phyloP scores from a whole-genome alignment of 495 filamentous ascomycete species.

The Penicillium salamii region DNA sequence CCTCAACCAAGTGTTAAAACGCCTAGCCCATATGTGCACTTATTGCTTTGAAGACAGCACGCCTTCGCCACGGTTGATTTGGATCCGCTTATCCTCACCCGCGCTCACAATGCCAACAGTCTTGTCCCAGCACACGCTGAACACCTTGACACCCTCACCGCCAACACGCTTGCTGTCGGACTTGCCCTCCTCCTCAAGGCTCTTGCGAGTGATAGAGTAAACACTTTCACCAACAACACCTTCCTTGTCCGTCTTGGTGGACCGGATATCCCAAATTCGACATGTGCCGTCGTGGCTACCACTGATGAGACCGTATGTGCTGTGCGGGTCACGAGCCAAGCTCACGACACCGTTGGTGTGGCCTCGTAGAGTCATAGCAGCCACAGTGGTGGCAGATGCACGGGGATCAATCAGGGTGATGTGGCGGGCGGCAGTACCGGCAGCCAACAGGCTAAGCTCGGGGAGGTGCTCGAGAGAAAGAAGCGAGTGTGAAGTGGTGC shows the following conservation, averaged over 20 bases:
- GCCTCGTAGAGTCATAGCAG: slow-evolving; percentile 83
- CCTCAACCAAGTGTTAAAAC: slow-evolving; percentile 29
- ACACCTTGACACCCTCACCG: slow-evolving; percentile 85
- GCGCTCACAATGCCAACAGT: slow-evolving; percentile 84
- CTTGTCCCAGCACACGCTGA: slow-evolving; percentile 83
- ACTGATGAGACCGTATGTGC: slow-evolving; percentile 75
- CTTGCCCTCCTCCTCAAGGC: slow-evolving; percentile 50
- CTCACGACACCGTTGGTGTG: slow-evolving; percentile 80
- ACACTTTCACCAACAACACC: slow-evolving; percentile 74
- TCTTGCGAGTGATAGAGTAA: slow-evolving; percentile 75
- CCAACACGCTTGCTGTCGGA: slow-evolving; percentile 51
- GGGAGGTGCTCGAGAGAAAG: slow-evolving; percentile 70
- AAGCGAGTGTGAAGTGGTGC: slow-evolving; percentile 77
- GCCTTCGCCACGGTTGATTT: slow-evolving; percentile 72
- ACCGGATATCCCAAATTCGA: slow-evolving; percentile 87
- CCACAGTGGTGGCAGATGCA: slow-evolving; percentile 63
- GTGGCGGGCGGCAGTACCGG: slow-evolving; percentile 80
- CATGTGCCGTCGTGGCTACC: slow-evolving; percentile 87
- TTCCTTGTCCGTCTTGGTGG: slow-evolving; percentile 61
- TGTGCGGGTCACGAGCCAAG: slow-evolving; percentile 67
- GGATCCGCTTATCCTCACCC: slow-evolving; percentile 88
- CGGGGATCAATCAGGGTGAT: slow-evolving; percentile 90
- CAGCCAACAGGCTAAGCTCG: slow-evolving; percentile 69
- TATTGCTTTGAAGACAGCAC: slow-evolving; percentile 38
- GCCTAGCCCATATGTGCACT: slow-evolving; percentile 34